These are phyloP conservation scores for Gracilaria caudata DNA, from an alignment of 23 red algal species.

Conservation along the genomic window DNA sequence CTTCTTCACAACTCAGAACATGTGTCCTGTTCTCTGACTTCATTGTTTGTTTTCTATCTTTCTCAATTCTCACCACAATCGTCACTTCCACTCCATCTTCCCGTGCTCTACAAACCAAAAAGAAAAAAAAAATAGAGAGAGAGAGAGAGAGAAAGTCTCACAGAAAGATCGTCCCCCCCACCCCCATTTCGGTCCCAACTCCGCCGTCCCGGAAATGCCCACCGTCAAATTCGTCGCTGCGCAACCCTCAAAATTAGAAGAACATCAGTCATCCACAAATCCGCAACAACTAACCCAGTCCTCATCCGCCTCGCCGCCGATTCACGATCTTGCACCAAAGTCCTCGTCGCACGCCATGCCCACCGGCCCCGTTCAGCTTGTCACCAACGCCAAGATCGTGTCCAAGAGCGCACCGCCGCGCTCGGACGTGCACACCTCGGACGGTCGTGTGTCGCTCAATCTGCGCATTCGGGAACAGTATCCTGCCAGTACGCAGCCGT, in stretches of 20 bases:
- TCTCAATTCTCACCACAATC: background rate
- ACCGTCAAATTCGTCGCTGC: conserved; percentile 14
- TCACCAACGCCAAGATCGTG: conserved; percentile 31
- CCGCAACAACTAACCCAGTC: background rate
- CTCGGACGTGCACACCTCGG: background rate
- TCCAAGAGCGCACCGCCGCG: background rate
- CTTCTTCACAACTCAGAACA: background rate
- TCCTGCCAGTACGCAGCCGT: background rate
- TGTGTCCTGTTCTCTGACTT: background rate
- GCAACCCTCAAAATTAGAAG: background rate
- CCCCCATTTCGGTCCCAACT: background rate
- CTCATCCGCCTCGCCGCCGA: background rate
- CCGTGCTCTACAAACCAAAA: too few relatives aligned
- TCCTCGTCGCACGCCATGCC: background rate
- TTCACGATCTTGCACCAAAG: conserved; percentile 19
- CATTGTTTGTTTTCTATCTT: background rate
- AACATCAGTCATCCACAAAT: background rate
- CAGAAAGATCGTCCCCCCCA: background rate
- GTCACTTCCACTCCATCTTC: background rate
- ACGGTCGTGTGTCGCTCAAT: conserved; percentile 25
- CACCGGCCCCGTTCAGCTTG: background rate
- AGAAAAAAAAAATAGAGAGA: too few relatives aligned
- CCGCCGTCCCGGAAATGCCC: background rate
- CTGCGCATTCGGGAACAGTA: conserved; percentile 15
- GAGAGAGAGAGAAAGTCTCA: background rate